A percentile compares a stretch with the other conserved stretches of the same genome.
Evolutionary conservation across 2,329 filamentous ascomycete species (phyloP).

Genomic region (Lachnellula subtilissima): DNA sequence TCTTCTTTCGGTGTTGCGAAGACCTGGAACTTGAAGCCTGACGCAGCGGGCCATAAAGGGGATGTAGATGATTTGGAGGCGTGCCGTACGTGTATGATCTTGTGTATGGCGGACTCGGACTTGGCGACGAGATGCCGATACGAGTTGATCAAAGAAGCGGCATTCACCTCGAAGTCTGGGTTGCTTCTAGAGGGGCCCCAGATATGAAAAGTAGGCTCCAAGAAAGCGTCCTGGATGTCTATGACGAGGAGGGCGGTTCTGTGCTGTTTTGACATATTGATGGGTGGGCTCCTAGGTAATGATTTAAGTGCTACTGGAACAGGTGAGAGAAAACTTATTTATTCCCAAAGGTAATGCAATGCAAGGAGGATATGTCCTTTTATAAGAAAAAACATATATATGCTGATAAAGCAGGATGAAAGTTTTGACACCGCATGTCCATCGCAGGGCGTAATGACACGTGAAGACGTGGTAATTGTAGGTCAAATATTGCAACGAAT

Average conservation of each 20-base stretch:
- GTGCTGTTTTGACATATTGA: not conserved
- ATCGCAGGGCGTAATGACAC: not conserved
- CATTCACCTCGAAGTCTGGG: conserved; percentile 40
- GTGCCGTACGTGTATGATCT: conserved; percentile 44
- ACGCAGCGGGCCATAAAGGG: conserved; percentile 34
- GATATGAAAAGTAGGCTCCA: conserved; percentile 30
- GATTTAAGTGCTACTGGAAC: not conserved
- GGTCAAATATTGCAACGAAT: too few relatives aligned
- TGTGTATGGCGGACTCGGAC: conserved; percentile 2
- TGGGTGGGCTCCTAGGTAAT: not conserved
- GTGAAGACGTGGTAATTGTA: not conserved
- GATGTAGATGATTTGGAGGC: conserved; percentile 34
- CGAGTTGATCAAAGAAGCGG: conserved; percentile 34
- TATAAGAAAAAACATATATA: not conserved
- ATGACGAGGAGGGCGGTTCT: conserved; percentile 43
- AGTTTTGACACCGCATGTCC: not conserved
- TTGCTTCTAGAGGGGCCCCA: conserved; percentile 41
- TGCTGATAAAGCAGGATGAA: not conserved
- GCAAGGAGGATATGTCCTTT: too few relatives aligned
- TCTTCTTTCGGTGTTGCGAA: conserved; percentile 27
- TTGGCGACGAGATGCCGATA: conserved; percentile 35
- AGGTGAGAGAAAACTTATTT: not conserved
- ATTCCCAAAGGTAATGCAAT: not conserved
- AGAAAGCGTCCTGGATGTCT: conserved; percentile 42
- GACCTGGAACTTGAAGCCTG: conserved; percentile 14